Conservation (phyloP, 2,329 filamentous ascomycete genomes). For the Aspergillus latus region DNA sequence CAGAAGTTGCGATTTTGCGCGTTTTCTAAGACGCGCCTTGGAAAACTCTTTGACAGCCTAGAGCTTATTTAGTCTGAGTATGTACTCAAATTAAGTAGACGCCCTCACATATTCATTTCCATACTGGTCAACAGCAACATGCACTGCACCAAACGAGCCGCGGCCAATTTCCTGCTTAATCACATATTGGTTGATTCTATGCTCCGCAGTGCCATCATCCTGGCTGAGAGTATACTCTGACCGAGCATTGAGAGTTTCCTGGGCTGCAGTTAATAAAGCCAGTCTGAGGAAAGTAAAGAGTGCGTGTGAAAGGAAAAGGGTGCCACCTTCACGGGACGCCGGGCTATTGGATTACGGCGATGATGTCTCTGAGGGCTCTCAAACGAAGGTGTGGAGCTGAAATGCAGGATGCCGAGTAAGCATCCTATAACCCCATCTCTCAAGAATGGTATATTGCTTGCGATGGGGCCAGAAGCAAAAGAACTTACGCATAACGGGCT, state of each 20-base stretch:
- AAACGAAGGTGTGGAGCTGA: constrained; percentile 58
- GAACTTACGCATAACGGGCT: constrained; percentile 30
- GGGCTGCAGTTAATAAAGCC: constrained; percentile 10
- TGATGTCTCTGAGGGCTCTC: constrained; percentile 67
- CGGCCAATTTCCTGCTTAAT: constrained; percentile 96
- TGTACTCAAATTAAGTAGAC: not conserved
- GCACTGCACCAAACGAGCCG: constrained; percentile 91
- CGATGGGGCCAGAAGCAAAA: not conserved
- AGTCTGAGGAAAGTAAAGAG: not conserved
- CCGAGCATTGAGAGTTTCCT: constrained; percentile 90
- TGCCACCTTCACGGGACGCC: constrained; percentile 61
- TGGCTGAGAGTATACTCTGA: constrained; percentile 85
- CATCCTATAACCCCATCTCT: constrained; percentile 12
- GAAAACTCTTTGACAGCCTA: constrained; percentile 98
- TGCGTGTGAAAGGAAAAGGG: not conserved
- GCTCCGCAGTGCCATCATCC: constrained; percentile 74
- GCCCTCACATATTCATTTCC: constrained; percentile 83
- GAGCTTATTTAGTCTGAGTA: constrained; percentile 14
- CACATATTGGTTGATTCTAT: constrained; percentile 90
- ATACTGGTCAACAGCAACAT: constrained; percentile 85
- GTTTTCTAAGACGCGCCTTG: constrained; percentile 83
- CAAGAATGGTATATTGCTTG: not conserved
- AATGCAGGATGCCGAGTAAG: constrained; percentile 3
- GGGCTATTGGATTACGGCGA: constrained; percentile 59
- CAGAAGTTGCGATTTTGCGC: constrained; percentile 85